These are phyloP conservation scores for Salix koriyanagi DNA, from an alignment of 345 rosid species.

Conservation along the genomic window DNA sequence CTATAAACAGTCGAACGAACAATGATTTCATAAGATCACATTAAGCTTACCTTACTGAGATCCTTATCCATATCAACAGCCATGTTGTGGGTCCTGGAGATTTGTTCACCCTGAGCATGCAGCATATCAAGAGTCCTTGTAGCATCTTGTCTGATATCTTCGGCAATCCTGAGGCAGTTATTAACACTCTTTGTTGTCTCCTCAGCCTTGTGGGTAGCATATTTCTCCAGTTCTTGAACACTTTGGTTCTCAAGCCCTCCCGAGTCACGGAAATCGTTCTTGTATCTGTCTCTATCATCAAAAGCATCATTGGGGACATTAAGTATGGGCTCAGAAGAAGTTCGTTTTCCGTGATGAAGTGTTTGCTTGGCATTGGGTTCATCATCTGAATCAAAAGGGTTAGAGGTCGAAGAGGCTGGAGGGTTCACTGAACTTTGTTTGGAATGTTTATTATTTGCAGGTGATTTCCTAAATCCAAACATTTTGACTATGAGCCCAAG, in stretches of 20 bases:
- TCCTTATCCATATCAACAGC: slow-evolving; percentile 34
- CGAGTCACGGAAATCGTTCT: slow-evolving; percentile 22
- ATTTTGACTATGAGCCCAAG: slow-evolving; percentile 26
- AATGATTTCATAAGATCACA: not conserved
- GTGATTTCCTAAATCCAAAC: slow-evolving; percentile 64
- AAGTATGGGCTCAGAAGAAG: slow-evolving; percentile 18
- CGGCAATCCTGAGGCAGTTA: slow-evolving; percentile 26
- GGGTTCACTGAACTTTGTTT: slow-evolving; percentile 17
- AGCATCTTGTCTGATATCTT: slow-evolving; percentile 25
- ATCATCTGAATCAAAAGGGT: slow-evolving; percentile 28
- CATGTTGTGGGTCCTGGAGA: slow-evolving; percentile 25
- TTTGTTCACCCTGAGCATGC: slow-evolving; percentile 34
- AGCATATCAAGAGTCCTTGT: slow-evolving; percentile 29
- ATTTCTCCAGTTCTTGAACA: slow-evolving; percentile 30
- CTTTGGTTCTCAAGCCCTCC: slow-evolving; percentile 28
- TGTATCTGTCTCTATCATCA: slow-evolving; percentile 12
- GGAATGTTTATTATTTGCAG: slow-evolving; percentile 27
- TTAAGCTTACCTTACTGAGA: slow-evolving; percentile 17
- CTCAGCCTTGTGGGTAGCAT: slow-evolving; percentile 26
- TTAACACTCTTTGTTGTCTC: slow-evolving; percentile 23
- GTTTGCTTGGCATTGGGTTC: slow-evolving; percentile 13
- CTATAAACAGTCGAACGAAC: not conserved
- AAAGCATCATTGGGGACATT: not conserved
- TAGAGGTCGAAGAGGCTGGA: slow-evolving; percentile 1
- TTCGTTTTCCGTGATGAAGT: not conserved